Evolutionary conservation across 2,329 filamentous ascomycete genomes (phyloP), one percentile per base, ranked within the genome.

Genomic region (Xylaria sp.): DNA sequence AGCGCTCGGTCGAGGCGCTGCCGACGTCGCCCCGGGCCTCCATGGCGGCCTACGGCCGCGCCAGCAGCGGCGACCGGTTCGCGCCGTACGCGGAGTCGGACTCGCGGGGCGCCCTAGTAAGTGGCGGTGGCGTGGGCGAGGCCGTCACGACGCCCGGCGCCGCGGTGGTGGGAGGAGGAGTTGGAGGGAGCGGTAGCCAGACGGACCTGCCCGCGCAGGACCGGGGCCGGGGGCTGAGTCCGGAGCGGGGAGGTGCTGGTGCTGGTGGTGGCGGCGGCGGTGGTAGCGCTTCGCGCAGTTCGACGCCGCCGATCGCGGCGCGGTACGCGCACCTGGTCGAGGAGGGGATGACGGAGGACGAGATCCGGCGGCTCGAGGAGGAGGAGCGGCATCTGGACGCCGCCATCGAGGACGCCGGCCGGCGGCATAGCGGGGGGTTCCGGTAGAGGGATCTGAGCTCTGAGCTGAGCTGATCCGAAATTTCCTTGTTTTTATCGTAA

Each of bases 341-440:
- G 63, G 81, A 84, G n/a, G 79, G 80, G 45, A 85, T 85, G 82
- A 84, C 82, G 44, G 72, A 73, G 7, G 81, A 79, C 0, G 80
- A 85, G 64, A 81, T 85, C 44, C 72, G 76, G 47, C 67, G 78
- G 58, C 60, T 85, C 39, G 81, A 83, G 62, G 82, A 84, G 57
- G 82, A 85, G 64, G 83, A 86, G 69, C 67, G 78, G 55, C 76
- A 80, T 56, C 71, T 86, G 34, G 83, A 85, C 50, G 78, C 74
- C 13, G 83, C 79, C 24, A 85, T 85, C 63, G 78, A 80, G 66
- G 73, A 75, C 48, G 75, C 73, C 2, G 74, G 68, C 13, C 53
- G 57, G 9, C 52, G 60, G 16, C 37, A 53, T 3, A 50, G 38
- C 20, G 54, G 55, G 41, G 41, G n/a, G n/a, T n/a, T 13, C 29